Base-by-base conservation (phyloP, 2,329 filamentous ascomycete genomes). In the Penicillium capsulatum region DNA sequence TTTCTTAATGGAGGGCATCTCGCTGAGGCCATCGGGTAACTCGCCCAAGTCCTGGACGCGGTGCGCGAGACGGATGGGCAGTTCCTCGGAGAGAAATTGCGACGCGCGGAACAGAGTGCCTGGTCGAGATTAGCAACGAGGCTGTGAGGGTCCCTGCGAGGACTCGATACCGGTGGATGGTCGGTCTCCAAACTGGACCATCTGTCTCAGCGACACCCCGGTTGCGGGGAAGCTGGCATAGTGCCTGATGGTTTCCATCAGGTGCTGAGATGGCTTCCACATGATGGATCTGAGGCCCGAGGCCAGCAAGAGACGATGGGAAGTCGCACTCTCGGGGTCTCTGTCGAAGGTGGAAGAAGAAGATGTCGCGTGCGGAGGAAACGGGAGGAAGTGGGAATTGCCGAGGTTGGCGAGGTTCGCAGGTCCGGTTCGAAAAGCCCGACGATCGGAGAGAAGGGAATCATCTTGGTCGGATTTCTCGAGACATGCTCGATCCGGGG, bases 201-300 rank as follows among this genome's bases (percentile, higher is more conserved):
- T 98, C 76, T 98, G 92, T 66, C 92, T 81, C 68, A 98, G 76
- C 65, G 90, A 96, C 58, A 94, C 86, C 59, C 92, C 92, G 10
- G 92, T 98, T 46, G 92, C 92, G 51, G 92, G 92, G 69, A 97
- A 98, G 69, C 82, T 88, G 67, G 89, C 87, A 78, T 96, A 96
- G 72, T 96, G 89, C 69, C 84, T 82, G 83, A 96, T 96, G 74
- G 86, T 95, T 58, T 92, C 85, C 87, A 95, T 92, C 81, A 97
- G 71, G 72, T 80, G 79, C 68, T 90, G 85, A 49, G 86, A 85
- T 65, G 83, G 84, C 74, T 84, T 95, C 91, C 91, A 97, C 90
- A 96, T 96, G 47, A 46, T 67, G 59, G 45, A 34, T 34, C 6
- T 47, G 20, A 38, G 57, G 60, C 58, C 60, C 30, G 34, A 45